Conservation (phyloP, 805 yeast species). For the Candida nemodendra region DNA sequence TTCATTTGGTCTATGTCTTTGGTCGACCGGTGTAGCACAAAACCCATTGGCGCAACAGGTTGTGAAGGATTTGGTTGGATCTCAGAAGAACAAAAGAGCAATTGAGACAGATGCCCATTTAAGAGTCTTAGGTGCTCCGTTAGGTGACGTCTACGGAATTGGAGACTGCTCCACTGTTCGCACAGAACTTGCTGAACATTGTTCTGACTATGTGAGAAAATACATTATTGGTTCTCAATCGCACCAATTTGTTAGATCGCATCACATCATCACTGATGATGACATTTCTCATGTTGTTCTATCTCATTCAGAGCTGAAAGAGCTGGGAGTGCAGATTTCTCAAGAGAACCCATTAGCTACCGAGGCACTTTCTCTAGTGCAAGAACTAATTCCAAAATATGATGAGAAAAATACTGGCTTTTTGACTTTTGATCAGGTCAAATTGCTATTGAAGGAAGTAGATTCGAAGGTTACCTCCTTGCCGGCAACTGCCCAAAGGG, state of each 20-base stretch:
- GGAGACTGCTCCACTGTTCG: constrained; percentile 73
- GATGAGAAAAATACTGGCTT: constrained; percentile 48
- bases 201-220: constrained; percentile 49
- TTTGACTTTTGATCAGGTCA: constrained; percentile 52
- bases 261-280: constrained; percentile 42
- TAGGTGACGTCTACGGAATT: constrained; percentile 67
- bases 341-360: constrained; percentile 56
- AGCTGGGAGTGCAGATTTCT: constrained; percentile 46
- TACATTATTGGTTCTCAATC: constrained; percentile 44
- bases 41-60: constrained; percentile 59
- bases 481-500: constrained; percentile 76
- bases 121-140: constrained; percentile 65
- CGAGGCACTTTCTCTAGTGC: constrained; percentile 51
- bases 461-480: constrained; percentile 64
- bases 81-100: constrained; percentile 65
- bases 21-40: constrained; percentile 78
- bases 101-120: constrained; percentile 74
- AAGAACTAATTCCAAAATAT: constrained; percentile 51
- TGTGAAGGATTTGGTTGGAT: constrained; percentile 43
- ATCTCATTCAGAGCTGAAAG: constrained; percentile 47
- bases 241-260: constrained; percentile 31
- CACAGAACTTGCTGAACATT: constrained; percentile 55
- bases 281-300: constrained; percentile 50
- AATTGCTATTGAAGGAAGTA: constrained; percentile 48
- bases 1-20: constrained; percentile 66